phyloP scores from a whole-genome alignment of 1,139 yeast genomes.

The Saccharomycopsis phalli region DNA sequence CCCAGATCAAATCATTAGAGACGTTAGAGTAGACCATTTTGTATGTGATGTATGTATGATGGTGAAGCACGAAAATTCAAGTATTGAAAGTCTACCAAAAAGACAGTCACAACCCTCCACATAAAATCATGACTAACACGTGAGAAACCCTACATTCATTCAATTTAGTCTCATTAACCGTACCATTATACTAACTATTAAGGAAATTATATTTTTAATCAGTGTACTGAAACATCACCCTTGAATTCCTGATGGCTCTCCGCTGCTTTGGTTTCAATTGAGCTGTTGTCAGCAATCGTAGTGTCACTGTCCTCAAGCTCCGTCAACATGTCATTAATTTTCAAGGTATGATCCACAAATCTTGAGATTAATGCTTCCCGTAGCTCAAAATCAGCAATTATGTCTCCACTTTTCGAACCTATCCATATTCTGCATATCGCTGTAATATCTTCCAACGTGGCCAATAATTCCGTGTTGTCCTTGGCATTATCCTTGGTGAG shows the following conservation, averaged over 20 bases:
- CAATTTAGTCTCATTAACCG: too few relatives aligned
- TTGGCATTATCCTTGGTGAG: neutral
- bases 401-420: conserved; percentile 23
- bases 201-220: too few relatives aligned
- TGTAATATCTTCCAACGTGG: conserved; percentile 24
- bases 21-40: conserved; percentile 9
- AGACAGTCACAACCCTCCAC: neutral
- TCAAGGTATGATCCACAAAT: conserved; percentile 24
- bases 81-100: neutral
- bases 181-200: too few relatives aligned
- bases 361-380: conserved; percentile 28
- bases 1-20: conserved; percentile 38
- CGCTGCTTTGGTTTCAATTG: too few relatives aligned
- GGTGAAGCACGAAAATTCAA: neutral
- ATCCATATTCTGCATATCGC: conserved; percentile 29
- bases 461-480: neutral
- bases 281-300: neutral
- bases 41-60: neutral
- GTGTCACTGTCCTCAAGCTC: conserved; percentile 1
- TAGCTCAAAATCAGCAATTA: conserved; percentile 22
- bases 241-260: too few relatives aligned
- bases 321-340: conserved; percentile 1
- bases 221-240: too few relatives aligned
- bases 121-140: too few relatives aligned
- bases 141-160: too few relatives aligned